Evolutionary conservation across 768 basidiomycete genomes (phyloP), one percentile per base, ranked within the genome.

Genomic region (Tylopilus sp.): DNA sequence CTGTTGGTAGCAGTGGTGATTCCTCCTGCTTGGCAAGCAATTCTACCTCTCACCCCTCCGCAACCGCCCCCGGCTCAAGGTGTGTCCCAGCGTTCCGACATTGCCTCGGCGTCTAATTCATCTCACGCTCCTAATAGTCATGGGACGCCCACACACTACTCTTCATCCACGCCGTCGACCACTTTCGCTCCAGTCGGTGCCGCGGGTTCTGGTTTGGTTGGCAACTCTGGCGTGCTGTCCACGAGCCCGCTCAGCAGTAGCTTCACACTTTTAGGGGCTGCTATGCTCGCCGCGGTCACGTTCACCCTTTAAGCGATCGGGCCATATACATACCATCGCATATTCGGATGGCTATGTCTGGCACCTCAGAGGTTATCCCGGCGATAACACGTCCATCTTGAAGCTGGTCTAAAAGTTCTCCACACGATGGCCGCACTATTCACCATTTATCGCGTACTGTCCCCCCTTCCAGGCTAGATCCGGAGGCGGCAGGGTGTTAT

Each of bases 301-400:
- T 59, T 72, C 40, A 13, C 51, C 13, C 39, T 71, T 11, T 69
- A 50, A 61, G 33, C 33, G 47, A 50, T 42, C 4, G n/a, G n/a
- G n/a, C n/a, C n/a, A n/a, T n/a, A n/a, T n/a, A n/a, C n/a, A n/a
- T n/a, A n/a, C n/a, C n/a, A 3, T 51, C 53, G 30, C 52, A 47
- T 53, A 79, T n/a, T n/a, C 50, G 22, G 53, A 60, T 40, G 71
- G 75, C 23, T 59, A 57, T 60, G 57, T 70, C 77, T 59, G 38
- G 74, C 58, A 47, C 67, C 47, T 48, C 46, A 28, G 18, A 44
- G 38, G 35, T 21, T 44, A 49, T 64, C 65, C 67, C 59, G 57
- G 68, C 28, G 63, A 71, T 58, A 40, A 42, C 38, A 21, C 31
- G 26, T 28, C 41, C 17, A 11, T 28, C 15, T 26, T 15, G 57